Evolutionary conservation across 176 grass and related monocot genomes (phyloP), one percentile per base, ranked within the genome.

Genomic region (Paspalum vaginatum): DNA sequence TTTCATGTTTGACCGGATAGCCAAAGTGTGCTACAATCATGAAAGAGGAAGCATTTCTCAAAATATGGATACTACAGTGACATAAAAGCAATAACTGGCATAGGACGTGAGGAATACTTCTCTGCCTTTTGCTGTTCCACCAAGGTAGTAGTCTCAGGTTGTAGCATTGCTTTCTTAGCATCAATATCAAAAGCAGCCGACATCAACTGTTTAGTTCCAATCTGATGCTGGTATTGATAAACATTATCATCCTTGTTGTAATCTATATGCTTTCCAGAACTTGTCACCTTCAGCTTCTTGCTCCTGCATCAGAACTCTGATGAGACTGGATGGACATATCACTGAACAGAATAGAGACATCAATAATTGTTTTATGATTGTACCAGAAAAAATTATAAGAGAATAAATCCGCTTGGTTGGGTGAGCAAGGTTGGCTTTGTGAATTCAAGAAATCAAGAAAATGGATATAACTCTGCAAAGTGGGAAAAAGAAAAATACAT

Each of bases 271-370:
- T 85, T 76, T 65, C 22, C 76, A 72, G 22, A 51, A 41, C 64
- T 56, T 69, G 2, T 15, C 39, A 48, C 56, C 53, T 81, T 89
- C 46, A 55, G 26, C 79, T 70, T 70, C 77, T 88, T 84, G 25
- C 44, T 80, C 64, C 87, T 89, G 71, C 49, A 80, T 65, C 82
- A 51, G 50, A 78, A 72, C 41, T 79, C 40, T 11, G 1, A 65
- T 73, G 41, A 53, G 48, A 78, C 17, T 38, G 2, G 9, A 68
- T 66, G 50, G 83, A 57, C 55, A 77, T 24, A 68, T 68, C 65
- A 68, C 41, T 68, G 44, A 86, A 60, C 8, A 63, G 27, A 78
- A 85, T 7, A 63, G 18, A 79, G 42, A 4, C 26, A 50, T 57
- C 9, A 75, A 50, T n/a, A 67, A 22, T 20, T 16, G 22, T 82